Conservation (phyloP, 2,329 filamentous ascomycete genomes). For the Diaporthe helianthi region DNA sequence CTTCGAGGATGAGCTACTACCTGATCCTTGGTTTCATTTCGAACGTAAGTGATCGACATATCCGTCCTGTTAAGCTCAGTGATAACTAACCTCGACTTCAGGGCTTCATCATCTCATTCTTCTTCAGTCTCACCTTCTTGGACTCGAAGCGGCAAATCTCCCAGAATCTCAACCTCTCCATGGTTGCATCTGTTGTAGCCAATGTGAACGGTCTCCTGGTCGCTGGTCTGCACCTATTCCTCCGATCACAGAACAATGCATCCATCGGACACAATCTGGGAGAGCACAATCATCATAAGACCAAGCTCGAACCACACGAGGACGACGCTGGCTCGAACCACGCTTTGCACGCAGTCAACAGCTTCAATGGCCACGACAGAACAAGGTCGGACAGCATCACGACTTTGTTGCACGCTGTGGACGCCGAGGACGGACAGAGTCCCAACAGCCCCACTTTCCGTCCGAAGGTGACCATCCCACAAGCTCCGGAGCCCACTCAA, state of each 20-base stretch:
- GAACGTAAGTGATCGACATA: slow-evolving; percentile 54
- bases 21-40: slow-evolving; percentile 62
- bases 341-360: slow-evolving; percentile 44
- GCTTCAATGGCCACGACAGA: background rate
- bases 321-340: slow-evolving; percentile 39
- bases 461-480: slow-evolving; percentile 24
- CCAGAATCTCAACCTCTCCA: slow-evolving; percentile 58
- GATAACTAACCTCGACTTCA: slow-evolving; percentile 39
- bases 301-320: slow-evolving; percentile 51
- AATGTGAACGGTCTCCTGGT: slow-evolving; percentile 72
- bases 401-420: slow-evolving; percentile 20
- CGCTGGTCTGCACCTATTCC: slow-evolving; percentile 70
- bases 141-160: slow-evolving; percentile 46
- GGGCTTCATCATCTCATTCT: slow-evolving; percentile 69
- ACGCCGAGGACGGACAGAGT: background rate
- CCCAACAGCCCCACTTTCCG: slow-evolving; percentile 27
- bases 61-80: background rate
- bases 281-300: slow-evolving; percentile 54
- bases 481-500: slow-evolving; percentile 44
- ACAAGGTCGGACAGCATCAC: slow-evolving; percentile 22
- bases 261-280: slow-evolving; percentile 56
- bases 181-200: slow-evolving; percentile 70
- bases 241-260: slow-evolving; percentile 67
- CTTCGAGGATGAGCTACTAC: slow-evolving; percentile 75
- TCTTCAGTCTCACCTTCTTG: slow-evolving; percentile 61